These are phyloP conservation scores for Vitis vinifera DNA, from an alignment of 164 flowering plant species.

Conservation along the genomic window ASM3070453v1 NC_081805.1:10458001-10458500, in stretches of 20 bases:
- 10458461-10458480: conserved; percentile 42
- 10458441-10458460: conserved; percentile 24
- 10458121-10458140: no score
- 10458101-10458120: no score
- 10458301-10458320: conserved; percentile 17
- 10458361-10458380: conserved; percentile 11
- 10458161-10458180: no score
- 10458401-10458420: conserved; percentile 42
- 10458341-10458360: conserved; percentile 4
- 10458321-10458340: conserved; percentile 2
- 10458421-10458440: conserved; percentile 30
- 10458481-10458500: conserved; percentile 45
- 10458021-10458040: no score
- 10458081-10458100: no score
- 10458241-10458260: conserved; percentile 2
- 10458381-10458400: conserved; percentile 21
- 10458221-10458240: conserved; percentile 25
- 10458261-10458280: conserved; percentile 1
- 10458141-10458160: no score
- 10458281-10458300: not conserved
- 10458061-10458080: no score
- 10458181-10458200: conserved; percentile 21
- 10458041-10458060: no score
- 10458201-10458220: conserved; percentile 28
- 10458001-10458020: no score